phyloP scores from a whole-genome alignment of 2,329 filamentous ascomycete genomes.

The Botrytis deweyae region DNA sequence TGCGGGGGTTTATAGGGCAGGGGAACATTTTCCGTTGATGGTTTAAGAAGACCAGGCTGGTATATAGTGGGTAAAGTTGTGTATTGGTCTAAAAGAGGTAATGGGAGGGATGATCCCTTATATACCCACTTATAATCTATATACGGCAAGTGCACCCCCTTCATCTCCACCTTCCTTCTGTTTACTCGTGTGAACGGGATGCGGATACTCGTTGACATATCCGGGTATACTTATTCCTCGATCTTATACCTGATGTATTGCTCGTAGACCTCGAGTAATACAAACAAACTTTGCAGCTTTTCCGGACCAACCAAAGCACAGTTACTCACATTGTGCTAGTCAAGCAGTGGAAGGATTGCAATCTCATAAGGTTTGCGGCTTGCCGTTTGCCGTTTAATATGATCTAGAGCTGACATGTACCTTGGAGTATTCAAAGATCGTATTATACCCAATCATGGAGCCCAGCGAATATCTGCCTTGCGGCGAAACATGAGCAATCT shows the following conservation, averaged over 20 bases:
- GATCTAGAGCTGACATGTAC: background rate
- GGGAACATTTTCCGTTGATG: background rate
- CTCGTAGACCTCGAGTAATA: background rate
- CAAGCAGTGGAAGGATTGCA: background rate
- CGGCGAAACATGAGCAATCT: background rate
- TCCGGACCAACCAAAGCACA: background rate
- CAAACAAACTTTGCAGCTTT: background rate
- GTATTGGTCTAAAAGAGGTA: too few relatives aligned
- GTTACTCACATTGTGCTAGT: background rate
- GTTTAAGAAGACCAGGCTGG: too few relatives aligned
- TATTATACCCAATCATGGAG: background rate
- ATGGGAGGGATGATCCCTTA: too few relatives aligned
- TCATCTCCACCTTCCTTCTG: too few relatives aligned
- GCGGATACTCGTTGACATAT: background rate
- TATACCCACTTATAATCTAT: too few relatives aligned
- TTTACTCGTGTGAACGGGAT: too few relatives aligned
- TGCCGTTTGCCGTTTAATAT: background rate
- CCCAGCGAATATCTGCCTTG: background rate
- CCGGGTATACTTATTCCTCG: background rate
- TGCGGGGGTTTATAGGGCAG: background rate
- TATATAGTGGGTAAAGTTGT: too few relatives aligned
- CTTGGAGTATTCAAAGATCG: too few relatives aligned
- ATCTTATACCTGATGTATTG: background rate
- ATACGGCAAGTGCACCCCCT: too few relatives aligned
- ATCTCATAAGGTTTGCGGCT: background rate